phyloP scores from a whole-genome alignment of 768 basidiomycete genomes.

The Psilocybe subaeruginosa region DNA sequence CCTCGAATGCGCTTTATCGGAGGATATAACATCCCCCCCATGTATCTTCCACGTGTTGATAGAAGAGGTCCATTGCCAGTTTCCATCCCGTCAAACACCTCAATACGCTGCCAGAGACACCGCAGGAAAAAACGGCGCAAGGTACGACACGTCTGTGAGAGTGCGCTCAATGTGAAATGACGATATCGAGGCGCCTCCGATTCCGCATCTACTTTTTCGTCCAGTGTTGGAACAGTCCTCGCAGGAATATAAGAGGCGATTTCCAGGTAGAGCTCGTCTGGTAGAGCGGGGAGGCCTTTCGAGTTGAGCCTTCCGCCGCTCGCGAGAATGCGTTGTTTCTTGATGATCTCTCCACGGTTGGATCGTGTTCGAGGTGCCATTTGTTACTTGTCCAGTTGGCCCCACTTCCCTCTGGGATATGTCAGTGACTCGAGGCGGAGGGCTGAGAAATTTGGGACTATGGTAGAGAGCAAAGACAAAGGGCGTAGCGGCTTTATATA shows the following conservation, averaged over 20 bases:
- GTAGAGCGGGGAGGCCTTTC: constrained; percentile 8
- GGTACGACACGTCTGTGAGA: constrained; percentile 17
- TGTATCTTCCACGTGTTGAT: not conserved
- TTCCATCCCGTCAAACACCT: constrained; percentile 10
- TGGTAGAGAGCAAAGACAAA: too few relatives aligned
- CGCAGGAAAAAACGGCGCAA: constrained; percentile 13
- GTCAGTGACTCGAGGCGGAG: too few relatives aligned
- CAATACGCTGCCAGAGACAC: constrained; percentile 19
- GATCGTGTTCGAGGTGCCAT: too few relatives aligned
- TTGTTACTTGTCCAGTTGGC: too few relatives aligned
- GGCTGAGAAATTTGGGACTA: too few relatives aligned
- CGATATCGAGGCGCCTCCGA: not conserved
- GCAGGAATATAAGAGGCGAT: constrained; percentile 9
- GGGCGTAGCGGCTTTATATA: too few relatives aligned
- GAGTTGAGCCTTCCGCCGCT: not conserved
- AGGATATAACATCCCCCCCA: too few relatives aligned
- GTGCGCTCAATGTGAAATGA: not conserved
- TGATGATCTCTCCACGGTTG: too few relatives aligned
- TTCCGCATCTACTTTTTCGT: not conserved
- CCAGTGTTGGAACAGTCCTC: not conserved
- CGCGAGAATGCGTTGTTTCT: too few relatives aligned
- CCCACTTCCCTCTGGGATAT: too few relatives aligned
- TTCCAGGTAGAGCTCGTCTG: constrained; percentile 13
- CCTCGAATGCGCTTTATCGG: not conserved
- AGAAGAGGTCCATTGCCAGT: not conserved